These are phyloP conservation scores for Colletotrichum scovillei DNA, from an alignment of 2,329 filamentous ascomycete species.

Conservation along the genomic window DNA sequence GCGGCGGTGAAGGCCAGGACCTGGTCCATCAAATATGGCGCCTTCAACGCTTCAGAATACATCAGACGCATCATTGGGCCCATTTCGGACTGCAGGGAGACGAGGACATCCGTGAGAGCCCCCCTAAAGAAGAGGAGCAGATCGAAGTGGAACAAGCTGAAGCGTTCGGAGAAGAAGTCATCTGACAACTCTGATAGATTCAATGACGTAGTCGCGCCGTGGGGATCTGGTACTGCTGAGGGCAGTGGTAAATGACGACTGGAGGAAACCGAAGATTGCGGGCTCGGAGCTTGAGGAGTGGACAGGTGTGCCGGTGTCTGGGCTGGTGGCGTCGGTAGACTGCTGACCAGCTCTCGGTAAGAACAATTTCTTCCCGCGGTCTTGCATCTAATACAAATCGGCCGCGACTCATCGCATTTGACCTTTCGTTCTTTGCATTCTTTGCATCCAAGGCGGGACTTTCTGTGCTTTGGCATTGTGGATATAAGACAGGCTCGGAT, in stretches of 20 bases:
- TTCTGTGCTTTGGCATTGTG: constrained; percentile 43
- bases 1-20: constrained; percentile 57
- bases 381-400: constrained; percentile 53
- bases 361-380: constrained; percentile 49
- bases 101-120: neutral
- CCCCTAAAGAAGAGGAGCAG: constrained; percentile 5
- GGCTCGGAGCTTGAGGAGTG: constrained; percentile 48
- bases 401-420: constrained; percentile 55
- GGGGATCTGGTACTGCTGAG: neutral
- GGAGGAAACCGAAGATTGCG: constrained; percentile 36
- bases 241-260: neutral
- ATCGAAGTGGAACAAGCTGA: constrained; percentile 6
- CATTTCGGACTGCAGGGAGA: neutral
- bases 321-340: neutral
- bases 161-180: neutral
- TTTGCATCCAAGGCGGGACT: constrained; percentile 52
- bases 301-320: constrained; percentile 13
- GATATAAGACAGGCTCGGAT: neutral
- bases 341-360: constrained; percentile 34
- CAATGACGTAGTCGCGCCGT: neutral
- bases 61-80: neutral
- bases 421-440: constrained; percentile 54
- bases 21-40: constrained; percentile 59
- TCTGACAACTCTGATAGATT: neutral
- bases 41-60: constrained; percentile 28